A percentile compares a stretch with the other conserved stretches of the same genome.
phyloP scores from a whole-genome alignment of 805 yeast species.

The Cyberlindnera bimundalis region DNA sequence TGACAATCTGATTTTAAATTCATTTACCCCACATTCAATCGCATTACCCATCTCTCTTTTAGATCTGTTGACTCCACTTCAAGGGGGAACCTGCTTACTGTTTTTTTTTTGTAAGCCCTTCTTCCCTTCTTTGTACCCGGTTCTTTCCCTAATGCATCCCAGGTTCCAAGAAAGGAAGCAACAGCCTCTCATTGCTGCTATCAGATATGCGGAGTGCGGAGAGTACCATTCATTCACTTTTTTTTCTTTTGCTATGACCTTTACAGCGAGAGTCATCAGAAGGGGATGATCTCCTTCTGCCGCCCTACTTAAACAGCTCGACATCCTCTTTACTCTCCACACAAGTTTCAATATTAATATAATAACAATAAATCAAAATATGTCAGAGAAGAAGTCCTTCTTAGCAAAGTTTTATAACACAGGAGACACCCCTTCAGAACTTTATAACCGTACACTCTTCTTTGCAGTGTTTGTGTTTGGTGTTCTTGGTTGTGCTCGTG shows the following conservation, averaged over 20 bases:
- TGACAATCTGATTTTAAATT: too few species aligned
- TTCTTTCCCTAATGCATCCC: neutral
- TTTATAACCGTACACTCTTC: constrained; percentile 45
- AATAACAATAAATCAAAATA: neutral
- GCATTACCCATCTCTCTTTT: too few species aligned
- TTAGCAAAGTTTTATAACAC: constrained; percentile 19
- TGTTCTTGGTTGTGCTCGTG: constrained; percentile 52
- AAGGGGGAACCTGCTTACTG: too few species aligned
- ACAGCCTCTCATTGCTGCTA: neutral
- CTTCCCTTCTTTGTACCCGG: neutral
- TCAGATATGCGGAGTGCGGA: neutral
- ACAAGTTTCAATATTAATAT: neutral
- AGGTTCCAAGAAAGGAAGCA: neutral
- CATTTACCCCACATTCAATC: too few species aligned
- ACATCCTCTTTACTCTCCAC: neutral
- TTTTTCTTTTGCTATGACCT: neutral
- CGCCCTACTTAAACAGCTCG: neutral
- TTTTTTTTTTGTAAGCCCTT: too few species aligned
- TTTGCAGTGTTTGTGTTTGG: constrained; percentile 49
- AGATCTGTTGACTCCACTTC: too few species aligned
- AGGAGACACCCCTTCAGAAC: constrained; percentile 37
- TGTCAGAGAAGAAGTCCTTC: constrained; percentile 3
- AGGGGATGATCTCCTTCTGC: too few species aligned
- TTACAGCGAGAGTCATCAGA: neutral
- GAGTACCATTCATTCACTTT: neutral